These are phyloP conservation scores for Amanita brunnescens DNA, from an alignment of 768 basidiomycete species.

Conservation along the genomic window DNA sequence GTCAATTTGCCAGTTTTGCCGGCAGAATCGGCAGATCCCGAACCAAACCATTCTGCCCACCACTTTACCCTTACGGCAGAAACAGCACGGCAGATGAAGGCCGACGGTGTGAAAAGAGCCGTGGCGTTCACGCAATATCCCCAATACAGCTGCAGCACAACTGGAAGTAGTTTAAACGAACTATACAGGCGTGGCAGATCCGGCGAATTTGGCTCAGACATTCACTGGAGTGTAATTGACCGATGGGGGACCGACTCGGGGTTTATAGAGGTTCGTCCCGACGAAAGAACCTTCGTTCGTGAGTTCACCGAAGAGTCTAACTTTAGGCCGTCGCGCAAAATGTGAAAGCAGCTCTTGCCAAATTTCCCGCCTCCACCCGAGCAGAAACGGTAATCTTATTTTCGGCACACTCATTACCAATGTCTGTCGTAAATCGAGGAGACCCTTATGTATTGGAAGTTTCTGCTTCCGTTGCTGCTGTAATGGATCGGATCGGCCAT, in stretches of 20 bases:
- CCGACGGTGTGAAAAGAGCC: conserved; percentile 86
- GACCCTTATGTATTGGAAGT: conserved; percentile 97
- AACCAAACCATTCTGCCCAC: too few relatives aligned
- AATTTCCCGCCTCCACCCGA: conserved; percentile 66
- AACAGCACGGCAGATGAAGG: conserved; percentile 74
- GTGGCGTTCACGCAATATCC: conserved; percentile 98
- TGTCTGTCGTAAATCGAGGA: conserved; percentile 98
- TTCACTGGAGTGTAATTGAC: conserved; percentile 97
- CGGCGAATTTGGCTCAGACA: conserved; percentile 46
- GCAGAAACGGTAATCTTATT: conserved; percentile 79
- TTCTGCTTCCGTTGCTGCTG: conserved; percentile 85
- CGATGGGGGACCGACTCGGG: conserved; percentile 96
- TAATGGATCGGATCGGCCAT: conserved; percentile 80
- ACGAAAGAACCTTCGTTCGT: not conserved
- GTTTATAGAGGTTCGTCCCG: conserved; percentile 70
- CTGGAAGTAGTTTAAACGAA: conserved; percentile 95
- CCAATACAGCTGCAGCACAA: conserved; percentile 97
- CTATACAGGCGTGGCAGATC: conserved; percentile 59
- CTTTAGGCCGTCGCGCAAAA: conserved; percentile 83
- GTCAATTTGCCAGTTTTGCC: too few relatives aligned
- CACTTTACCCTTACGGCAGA: conserved; percentile 82
- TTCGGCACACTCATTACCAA: conserved; percentile 95
- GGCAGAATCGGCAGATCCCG: too few relatives aligned
- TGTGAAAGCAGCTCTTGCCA: conserved; percentile 70
- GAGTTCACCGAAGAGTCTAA: not conserved